A percentile compares a stretch with the other conserved stretches of the same genome.
Conservation (phyloP, 2,329 filamentous ascomycete genomes). For the Aspergillus transmontanensis region DNA sequence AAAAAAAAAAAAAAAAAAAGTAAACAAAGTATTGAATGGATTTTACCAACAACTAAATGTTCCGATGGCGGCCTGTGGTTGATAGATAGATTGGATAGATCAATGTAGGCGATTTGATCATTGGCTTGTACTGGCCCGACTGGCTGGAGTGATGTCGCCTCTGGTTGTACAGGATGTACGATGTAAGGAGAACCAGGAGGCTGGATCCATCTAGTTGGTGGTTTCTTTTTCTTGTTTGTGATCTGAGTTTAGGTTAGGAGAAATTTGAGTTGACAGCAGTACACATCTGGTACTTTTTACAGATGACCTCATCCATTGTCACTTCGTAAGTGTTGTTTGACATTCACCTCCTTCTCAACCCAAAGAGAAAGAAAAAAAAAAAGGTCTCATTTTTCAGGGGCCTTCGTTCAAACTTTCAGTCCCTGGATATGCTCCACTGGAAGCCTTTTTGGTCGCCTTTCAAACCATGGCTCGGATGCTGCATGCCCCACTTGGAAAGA, state of each 20-base stretch:
- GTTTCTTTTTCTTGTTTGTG: neutral
- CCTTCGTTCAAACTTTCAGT: conserved; percentile 6
- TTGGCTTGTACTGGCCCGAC: neutral
- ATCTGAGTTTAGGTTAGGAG: neutral
- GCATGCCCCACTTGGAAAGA: neutral
- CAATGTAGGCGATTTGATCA: neutral
- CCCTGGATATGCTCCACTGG: conserved; percentile 11
- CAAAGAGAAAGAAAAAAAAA: neutral
- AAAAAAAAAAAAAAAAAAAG: neutral
- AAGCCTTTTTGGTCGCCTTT: neutral
- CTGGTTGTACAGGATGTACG: neutral
- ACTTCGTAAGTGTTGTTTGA: neutral
- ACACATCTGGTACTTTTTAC: neutral
- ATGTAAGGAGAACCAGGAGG: conserved; percentile 7
- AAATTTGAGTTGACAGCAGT: neutral
- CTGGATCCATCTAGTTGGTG: conserved; percentile 4
- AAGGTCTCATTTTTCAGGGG: conserved; percentile 2
- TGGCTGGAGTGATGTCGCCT: neutral
- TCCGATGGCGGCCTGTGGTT: conserved; percentile 6
- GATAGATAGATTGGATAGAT: conserved; percentile 14
- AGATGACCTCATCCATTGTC: neutral
- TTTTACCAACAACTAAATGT: neutral
- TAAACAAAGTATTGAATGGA: neutral
- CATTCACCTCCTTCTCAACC: neutral
- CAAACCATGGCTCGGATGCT: conserved; percentile 4